A percentile compares a stretch with the other conserved stretches of the same genome.
These are phyloP conservation scores for Linnemannia exigua DNA, from an alignment of 192 early-diverging fungal genomes.

Conservation along the genomic window DNA sequence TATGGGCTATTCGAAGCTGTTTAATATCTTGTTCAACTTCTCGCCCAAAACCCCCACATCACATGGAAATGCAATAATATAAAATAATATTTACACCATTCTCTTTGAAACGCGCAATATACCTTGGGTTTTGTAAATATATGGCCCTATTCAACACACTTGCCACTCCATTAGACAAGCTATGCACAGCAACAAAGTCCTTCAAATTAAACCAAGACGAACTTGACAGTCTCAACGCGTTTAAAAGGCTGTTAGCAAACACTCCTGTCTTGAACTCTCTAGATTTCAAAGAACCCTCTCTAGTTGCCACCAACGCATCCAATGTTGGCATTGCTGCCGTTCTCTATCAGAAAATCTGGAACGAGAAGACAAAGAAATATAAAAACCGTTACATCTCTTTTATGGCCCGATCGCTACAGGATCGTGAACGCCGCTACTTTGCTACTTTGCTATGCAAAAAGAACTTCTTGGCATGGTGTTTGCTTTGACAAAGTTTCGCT, in stretches of 20 bases:
- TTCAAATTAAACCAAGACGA: constrained; percentile 9
- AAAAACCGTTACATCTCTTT: constrained; percentile 42
- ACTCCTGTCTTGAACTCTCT: constrained; percentile 37
- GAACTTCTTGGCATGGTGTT: too few relatives aligned
- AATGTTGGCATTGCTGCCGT: constrained; percentile 52
- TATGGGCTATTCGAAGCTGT: too few relatives aligned
- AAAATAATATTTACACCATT: too few relatives aligned
- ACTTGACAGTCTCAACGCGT: not conserved
- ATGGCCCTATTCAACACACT: constrained; percentile 6
- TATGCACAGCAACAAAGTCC: not conserved
- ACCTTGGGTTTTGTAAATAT: constrained; percentile 3
- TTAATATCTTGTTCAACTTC: too few relatives aligned
- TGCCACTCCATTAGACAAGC: constrained; percentile 33
- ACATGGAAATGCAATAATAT: too few relatives aligned
- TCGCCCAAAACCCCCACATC: too few relatives aligned
- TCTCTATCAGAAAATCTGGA: constrained; percentile 28
- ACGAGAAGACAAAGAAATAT: not conserved
- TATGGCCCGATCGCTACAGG: constrained; percentile 26
- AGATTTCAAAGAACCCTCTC: constrained; percentile 24
- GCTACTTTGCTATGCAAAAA: too few relatives aligned
- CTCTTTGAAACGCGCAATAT: constrained; percentile 33
- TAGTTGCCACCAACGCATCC: constrained; percentile 56
- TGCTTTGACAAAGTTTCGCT: too few relatives aligned
- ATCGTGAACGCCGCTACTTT: constrained; percentile 23
- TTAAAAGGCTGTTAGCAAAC: not conserved